These are phyloP conservation scores for Thielaviopsis ethacetica DNA, from an alignment of 2,329 filamentous ascomycete species.

Conservation along the genomic window DNA sequence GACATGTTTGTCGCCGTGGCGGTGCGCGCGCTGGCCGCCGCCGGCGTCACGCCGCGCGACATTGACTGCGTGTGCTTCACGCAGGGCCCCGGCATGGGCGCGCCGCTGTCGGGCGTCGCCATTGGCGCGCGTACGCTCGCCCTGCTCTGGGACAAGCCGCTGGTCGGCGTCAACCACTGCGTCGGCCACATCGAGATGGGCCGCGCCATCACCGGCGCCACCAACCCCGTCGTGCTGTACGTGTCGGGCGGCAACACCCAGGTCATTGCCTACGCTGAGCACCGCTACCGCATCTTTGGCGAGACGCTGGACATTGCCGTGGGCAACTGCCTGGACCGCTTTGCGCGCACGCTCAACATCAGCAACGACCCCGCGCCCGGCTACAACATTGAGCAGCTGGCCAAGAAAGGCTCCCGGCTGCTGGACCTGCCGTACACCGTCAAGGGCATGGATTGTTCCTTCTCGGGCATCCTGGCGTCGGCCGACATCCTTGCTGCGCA, in stretches of 20 bases:
- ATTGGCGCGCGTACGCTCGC: conserved; percentile 68
- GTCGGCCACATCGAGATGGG: conserved; percentile 99
- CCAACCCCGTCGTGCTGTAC: conserved; percentile 88
- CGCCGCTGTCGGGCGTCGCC: conserved; percentile 73
- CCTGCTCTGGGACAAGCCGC: conserved; percentile 71
- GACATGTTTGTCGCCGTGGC: conserved; percentile 70
- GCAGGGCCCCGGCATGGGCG: conserved; percentile 90
- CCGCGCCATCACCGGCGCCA: conserved; percentile 72
- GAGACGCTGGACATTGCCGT: conserved; percentile 96
- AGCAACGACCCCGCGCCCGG: conserved; percentile 92
- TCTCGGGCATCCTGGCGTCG: conserved; percentile 75
- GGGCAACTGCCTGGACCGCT: conserved; percentile 91
- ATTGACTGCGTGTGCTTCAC: conserved; percentile 94
- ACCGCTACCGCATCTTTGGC: conserved; percentile 92
- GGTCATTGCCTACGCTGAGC: conserved; percentile 90
- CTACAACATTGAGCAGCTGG: conserved; percentile 95
- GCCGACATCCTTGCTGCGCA: conserved; percentile 65
- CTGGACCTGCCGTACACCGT: conserved; percentile 89
- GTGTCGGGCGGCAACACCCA: conserved; percentile 94
- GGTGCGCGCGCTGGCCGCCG: conserved; percentile 58
- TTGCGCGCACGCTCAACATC: conserved; percentile 79
- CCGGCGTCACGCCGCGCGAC: conserved; percentile 43
- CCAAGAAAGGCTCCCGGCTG: conserved; percentile 53
- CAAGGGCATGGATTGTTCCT: conserved; percentile 97
- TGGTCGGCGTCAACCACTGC: conserved; percentile 95